Evolutionary conservation across 2,329 filamentous ascomycete species (phyloP).

Genomic region (Colletotrichum sp.): DNA sequence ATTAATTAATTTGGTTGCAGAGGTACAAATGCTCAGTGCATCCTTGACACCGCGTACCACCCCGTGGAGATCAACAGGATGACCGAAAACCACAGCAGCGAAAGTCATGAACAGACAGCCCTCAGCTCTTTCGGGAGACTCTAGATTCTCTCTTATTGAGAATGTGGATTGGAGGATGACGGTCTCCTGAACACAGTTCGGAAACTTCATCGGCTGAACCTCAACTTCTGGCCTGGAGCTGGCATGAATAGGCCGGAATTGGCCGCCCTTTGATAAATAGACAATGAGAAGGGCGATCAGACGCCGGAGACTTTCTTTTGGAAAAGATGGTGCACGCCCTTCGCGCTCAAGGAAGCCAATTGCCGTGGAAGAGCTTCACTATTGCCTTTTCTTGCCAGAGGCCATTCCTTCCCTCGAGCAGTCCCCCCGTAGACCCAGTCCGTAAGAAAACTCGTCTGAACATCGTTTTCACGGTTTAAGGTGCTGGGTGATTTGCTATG

Average conservation of each 20-base stretch:
- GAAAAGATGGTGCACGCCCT: not conserved
- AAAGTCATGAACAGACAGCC: not conserved
- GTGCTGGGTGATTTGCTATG: not conserved
- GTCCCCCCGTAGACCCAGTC: too few species aligned
- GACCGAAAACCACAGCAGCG: not conserved
- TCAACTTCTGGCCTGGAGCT: not conserved
- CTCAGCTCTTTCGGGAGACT: not conserved
- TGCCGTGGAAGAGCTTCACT: not conserved
- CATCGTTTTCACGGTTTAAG: too few species aligned
- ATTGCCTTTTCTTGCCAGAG: not conserved
- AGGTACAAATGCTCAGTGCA: not conserved
- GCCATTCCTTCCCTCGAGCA: too few species aligned
- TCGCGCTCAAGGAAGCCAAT: not conserved
- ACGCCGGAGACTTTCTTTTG: not conserved
- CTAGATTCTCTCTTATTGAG: not conserved
- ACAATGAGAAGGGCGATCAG: not conserved
- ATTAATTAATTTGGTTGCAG: not conserved
- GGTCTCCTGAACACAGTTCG: not conserved
- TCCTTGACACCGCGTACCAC: not conserved
- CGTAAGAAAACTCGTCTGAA: too few species aligned
- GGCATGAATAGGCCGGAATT: not conserved
- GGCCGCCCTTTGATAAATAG: not conserved
- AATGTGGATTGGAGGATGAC: not conserved
- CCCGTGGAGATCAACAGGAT: not conserved
- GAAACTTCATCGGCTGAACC: not conserved